These are phyloP conservation scores for Tulasnella sp. DNA, from an alignment of 768 basidiomycete genomes.

Conservation along the genomic window DNA sequence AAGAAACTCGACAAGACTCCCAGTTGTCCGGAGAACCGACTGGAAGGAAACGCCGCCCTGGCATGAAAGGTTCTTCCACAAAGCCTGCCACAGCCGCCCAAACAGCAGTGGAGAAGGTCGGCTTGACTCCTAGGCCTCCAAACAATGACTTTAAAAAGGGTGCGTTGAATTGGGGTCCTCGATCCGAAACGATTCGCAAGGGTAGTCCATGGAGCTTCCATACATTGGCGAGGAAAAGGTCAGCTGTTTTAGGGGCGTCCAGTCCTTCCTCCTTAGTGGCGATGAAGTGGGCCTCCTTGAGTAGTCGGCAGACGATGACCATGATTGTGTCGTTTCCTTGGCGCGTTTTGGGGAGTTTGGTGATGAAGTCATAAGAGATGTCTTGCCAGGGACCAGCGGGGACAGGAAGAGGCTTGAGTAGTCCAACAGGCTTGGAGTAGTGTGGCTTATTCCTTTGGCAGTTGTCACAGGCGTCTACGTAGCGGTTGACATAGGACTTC, in stretches of 20 bases:
- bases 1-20: no score
- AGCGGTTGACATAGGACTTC: slow-evolving; percentile 37
- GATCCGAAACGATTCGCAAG: neutral
- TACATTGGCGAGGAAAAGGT: slow-evolving; percentile 48
- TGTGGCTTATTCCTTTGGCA: slow-evolving; percentile 38
- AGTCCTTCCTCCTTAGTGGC: slow-evolving; percentile 34
- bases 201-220: slow-evolving; percentile 39
- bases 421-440: slow-evolving; percentile 36
- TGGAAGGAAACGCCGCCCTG: no score
- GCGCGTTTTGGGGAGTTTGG: no score
- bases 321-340: no score
- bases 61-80: no score
- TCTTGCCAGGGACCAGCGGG: slow-evolving; percentile 41
- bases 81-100: no score
- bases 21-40: no score
- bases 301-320: neutral
- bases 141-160: slow-evolving; percentile 12
- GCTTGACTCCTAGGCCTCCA: neutral
- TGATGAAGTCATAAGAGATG: slow-evolving; percentile 37
- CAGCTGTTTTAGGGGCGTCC: slow-evolving; percentile 42
- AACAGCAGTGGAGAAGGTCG: no score
- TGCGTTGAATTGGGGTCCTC: no score
- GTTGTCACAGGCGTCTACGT: slow-evolving; percentile 40
- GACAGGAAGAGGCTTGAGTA: slow-evolving; percentile 38
- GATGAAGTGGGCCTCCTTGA: neutral